Evolutionary conservation across 2,329 filamentous ascomycete genomes (phyloP).

Genomic region (Claviceps monticola): DNA sequence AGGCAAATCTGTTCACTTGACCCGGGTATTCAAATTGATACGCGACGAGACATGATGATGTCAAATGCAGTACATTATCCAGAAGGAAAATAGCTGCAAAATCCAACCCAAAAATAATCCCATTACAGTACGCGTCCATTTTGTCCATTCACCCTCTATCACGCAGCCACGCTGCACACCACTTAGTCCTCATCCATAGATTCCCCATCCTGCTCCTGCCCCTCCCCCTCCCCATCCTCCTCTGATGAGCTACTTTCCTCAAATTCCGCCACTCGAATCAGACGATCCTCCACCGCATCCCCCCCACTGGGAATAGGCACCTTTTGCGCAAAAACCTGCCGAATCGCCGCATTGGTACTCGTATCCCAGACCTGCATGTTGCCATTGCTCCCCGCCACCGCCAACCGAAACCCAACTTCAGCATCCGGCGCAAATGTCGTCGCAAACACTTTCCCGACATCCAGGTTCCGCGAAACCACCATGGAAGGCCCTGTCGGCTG

Average conservation of each 20-base stretch:
- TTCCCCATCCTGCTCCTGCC: slow-evolving; percentile 15
- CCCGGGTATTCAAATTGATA: not conserved
- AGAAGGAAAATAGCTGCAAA: not conserved
- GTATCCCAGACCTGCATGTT: slow-evolving; percentile 93
- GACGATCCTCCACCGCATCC: slow-evolving; percentile 56
- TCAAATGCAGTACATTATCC: not conserved
- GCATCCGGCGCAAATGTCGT: slow-evolving; percentile 79
- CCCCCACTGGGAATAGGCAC: slow-evolving; percentile 40
- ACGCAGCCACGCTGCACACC: not conserved
- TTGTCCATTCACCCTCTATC: not conserved
- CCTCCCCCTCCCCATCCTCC: slow-evolving; percentile 40
- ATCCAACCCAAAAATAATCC: not conserved
- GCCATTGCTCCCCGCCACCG: slow-evolving; percentile 90
- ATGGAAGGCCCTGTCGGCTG: slow-evolving; percentile 67
- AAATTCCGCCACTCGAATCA: slow-evolving; percentile 54
- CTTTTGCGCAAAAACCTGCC: slow-evolving; percentile 66
- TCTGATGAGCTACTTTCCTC: slow-evolving; percentile 52
- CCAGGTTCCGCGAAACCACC: slow-evolving; percentile 82
- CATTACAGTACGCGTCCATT: not conserved
- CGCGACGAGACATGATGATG: not conserved
- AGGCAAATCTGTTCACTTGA: too few species aligned
- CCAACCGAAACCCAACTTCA: slow-evolving; percentile 82
- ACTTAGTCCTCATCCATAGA: slow-evolving; percentile 14
- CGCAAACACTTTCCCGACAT: slow-evolving; percentile 89
- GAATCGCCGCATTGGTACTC: slow-evolving; percentile 76